Evolutionary conservation across 208 protist species (phyloP).

Genomic region (Lotmaria passim): DNA sequence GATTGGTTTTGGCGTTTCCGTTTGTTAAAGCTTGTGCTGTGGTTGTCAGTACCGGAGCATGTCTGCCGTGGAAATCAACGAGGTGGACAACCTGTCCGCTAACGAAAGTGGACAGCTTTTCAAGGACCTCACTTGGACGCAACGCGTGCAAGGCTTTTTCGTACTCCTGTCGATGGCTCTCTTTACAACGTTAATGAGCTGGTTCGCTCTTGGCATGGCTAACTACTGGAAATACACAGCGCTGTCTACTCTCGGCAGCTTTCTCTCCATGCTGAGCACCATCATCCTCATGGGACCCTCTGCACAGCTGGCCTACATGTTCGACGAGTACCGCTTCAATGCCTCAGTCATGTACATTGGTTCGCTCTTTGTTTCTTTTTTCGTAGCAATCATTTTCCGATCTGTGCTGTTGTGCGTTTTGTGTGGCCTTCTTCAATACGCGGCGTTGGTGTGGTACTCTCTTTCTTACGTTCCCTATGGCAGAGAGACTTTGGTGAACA

Average conservation of each 20-base stretch:
- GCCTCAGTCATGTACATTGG: slow-evolving; percentile 75
- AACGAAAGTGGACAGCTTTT: slow-evolving; percentile 72
- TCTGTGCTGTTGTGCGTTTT: slow-evolving; percentile 72
- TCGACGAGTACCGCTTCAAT: slow-evolving; percentile 80
- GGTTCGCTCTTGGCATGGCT: slow-evolving; percentile 76
- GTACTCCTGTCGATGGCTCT: slow-evolving; percentile 79
- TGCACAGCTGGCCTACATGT: slow-evolving; percentile 89
- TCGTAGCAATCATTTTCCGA: slow-evolving; percentile 67
- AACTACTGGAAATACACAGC: slow-evolving; percentile 89
- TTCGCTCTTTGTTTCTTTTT: slow-evolving; percentile 71
- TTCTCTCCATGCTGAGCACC: slow-evolving; percentile 83
- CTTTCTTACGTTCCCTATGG: slow-evolving; percentile 92
- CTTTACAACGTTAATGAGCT: slow-evolving; percentile 83
- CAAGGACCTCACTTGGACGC: slow-evolving; percentile 73
- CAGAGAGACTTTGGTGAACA: slow-evolving; percentile 55
- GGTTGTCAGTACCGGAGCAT: slow-evolving; percentile 1
- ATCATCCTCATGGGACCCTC: slow-evolving; percentile 87
- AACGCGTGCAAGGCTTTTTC: slow-evolving; percentile 83
- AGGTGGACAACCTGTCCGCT: slow-evolving; percentile 25
- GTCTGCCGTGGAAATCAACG: slow-evolving; percentile 38
- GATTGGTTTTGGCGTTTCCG: no score
- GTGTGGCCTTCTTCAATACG: slow-evolving; percentile 85
- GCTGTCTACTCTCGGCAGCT: slow-evolving; percentile 71
- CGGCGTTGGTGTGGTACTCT: slow-evolving; percentile 86
- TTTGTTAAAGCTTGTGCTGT: slow-evolving; percentile 10